Evolutionary conservation across 805 yeast genomes (phyloP).

Genomic region (Brettanomyces sp.): DNA sequence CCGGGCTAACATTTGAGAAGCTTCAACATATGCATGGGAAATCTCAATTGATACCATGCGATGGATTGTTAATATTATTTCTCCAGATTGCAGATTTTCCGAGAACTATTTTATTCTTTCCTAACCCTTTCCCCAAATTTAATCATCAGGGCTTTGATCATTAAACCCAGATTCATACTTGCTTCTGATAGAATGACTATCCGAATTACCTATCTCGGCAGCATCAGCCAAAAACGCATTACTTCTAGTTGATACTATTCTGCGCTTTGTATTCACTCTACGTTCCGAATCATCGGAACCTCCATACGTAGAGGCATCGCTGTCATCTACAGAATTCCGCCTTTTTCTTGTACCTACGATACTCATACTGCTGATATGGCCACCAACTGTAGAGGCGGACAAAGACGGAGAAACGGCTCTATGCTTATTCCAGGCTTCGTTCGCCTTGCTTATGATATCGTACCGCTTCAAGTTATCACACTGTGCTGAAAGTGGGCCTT

Average conservation of each 20-base stretch:
- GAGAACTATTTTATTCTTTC: too few relatives aligned
- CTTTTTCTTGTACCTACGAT: neutral
- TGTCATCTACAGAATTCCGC: conserved; percentile 3
- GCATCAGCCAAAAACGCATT: neutral
- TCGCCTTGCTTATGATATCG: conserved; percentile 27
- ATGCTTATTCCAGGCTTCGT: conserved; percentile 27
- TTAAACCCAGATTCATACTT: too few relatives aligned
- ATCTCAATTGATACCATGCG: too few relatives aligned
- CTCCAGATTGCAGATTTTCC: too few relatives aligned
- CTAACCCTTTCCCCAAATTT: too few relatives aligned
- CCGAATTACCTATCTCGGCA: too few relatives aligned
- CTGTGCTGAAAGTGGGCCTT: neutral
- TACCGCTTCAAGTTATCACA: conserved; percentile 21
- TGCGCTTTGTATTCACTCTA: neutral
- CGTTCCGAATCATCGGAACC: conserved; percentile 1
- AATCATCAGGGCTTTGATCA: too few relatives aligned
- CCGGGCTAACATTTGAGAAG: too few relatives aligned
- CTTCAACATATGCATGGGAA: too few relatives aligned
- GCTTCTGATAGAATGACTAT: too few relatives aligned
- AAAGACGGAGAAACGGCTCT: conserved; percentile 1
- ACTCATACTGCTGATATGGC: neutral
- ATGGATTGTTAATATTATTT: too few relatives aligned
- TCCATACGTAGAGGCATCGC: conserved; percentile 3
- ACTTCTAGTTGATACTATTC: conserved; percentile 5
- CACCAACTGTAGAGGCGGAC: neutral